Evolutionary conservation across 2,329 filamentous ascomycete species (phyloP).

Genomic region (Exserohilum rostratum): DNA sequence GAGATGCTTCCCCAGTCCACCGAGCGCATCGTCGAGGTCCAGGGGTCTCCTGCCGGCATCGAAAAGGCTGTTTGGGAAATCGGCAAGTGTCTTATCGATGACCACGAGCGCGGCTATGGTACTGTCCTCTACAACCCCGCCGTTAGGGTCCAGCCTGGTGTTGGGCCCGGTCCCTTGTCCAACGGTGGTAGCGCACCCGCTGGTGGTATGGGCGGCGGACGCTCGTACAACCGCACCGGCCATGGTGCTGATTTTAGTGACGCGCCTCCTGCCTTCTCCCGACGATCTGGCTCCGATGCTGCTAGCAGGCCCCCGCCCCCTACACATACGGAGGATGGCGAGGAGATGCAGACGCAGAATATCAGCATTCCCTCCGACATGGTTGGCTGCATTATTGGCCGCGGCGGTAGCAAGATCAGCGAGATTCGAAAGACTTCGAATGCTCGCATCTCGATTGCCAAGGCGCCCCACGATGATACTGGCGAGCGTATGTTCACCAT

Average conservation of each 20-base stretch:
- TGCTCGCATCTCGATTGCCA: conserved; percentile 96
- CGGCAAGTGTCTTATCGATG: conserved; percentile 96
- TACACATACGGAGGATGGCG: conserved; percentile 92
- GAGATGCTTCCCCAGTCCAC: conserved; percentile 99
- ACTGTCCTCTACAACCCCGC: conserved; percentile 98
- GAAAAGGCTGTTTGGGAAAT: conserved; percentile 98
- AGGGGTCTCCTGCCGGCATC: conserved; percentile 92
- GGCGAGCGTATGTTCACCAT: conserved; percentile 99
- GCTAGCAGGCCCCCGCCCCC: conserved; percentile 76
- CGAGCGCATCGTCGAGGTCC: conserved; percentile 95
- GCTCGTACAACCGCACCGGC: conserved; percentile 85
- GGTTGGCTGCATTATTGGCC: conserved; percentile 99
- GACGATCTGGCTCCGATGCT: conserved; percentile 83
- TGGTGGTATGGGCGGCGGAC: conserved; percentile 60
- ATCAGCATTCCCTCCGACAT: conserved; percentile 99
- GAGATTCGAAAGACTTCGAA: conserved; percentile 97
- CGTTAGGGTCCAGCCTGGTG: conserved; percentile 77
- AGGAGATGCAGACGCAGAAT: conserved; percentile 98
- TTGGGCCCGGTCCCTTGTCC: conserved; percentile 57
- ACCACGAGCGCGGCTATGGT: conserved; percentile 95
- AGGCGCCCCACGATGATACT: conserved; percentile 94
- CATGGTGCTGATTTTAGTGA: conserved; percentile 98
- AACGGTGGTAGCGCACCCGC: conserved; percentile 60
- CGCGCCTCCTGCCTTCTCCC: conserved; percentile 68
- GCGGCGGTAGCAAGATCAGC: conserved; percentile 94